Base-by-base conservation (phyloP, 805 yeast species). In the Phaffomyces opuntiae region DNA sequence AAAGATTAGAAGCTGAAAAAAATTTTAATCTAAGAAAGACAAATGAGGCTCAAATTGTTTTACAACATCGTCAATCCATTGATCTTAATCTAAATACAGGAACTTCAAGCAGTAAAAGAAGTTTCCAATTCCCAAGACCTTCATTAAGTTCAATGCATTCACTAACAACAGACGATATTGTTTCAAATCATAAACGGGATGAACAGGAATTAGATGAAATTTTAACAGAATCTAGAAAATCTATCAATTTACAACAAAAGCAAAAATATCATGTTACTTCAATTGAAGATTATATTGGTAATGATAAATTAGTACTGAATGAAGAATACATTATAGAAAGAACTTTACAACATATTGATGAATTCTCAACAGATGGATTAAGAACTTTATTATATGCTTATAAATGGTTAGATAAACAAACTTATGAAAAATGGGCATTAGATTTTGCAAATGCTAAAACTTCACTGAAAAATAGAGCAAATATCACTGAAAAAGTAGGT, bases 321-420 rank as follows among this genome's bases (percentile, higher is more conserved):
- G 95, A 87, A 14, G 88, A 81, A 51, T 87, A 78, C 56, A 70
- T 91, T 5, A 59, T 90, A 35, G 96, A 89, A 60, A 80, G 78
- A 52, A 91, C 98, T 0, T 68, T 95, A 46, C 86, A 87, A 54
- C 96, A 95, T 51, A 78, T 93, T 48, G 98, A 93, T 54, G 95
- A 87, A 49, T 93, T 90, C 64, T 89, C 97, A 0, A 84, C 95
- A 0, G 97, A 91, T 51, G 99, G 99, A 1, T 69, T 93, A 47
- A 76, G 99, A 59, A 93, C 99, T 0, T 73, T 93, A 52, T 62
- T 93, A 50, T 93, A 89, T 62, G 81, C 89, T 4, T 88, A 78
- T 66, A 79, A 77, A 54, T 85, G 91, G 82, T 54, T 93, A 14
- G 74, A 75, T 39, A 65, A 68, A 19, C 61, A 62, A 0, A 83